Conservation (phyloP, 2,329 filamentous ascomycete genomes). For the Penicillium brasilianum region DNA sequence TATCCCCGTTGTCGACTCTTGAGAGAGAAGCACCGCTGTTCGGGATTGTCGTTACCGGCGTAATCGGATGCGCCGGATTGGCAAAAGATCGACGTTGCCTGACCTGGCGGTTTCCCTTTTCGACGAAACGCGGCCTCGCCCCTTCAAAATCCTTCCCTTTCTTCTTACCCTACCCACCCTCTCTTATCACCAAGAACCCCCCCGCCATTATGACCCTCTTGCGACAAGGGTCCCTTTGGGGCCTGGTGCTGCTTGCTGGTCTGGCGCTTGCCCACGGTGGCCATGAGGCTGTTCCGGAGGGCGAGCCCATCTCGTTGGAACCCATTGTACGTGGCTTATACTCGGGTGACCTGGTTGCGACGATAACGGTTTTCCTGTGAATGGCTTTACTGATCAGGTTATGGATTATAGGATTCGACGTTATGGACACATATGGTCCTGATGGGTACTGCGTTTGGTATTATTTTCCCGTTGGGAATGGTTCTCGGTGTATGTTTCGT, state of each 20-base stretch:
- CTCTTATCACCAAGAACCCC: conserved; percentile 1
- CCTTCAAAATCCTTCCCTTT: conserved; percentile 12
- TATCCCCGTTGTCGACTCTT: background rate
- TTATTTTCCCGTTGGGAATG: conserved; percentile 95
- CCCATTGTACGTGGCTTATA: conserved; percentile 67
- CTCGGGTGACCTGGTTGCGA: background rate
- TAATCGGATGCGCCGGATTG: conserved; percentile 33
- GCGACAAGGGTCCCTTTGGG: conserved; percentile 30
- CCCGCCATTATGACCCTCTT: conserved; percentile 25
- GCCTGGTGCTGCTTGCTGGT: conserved; percentile 35
- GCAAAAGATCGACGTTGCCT: conserved; percentile 16
- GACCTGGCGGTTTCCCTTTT: background rate
- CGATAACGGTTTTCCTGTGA: background rate
- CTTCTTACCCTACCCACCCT: conserved; percentile 12
- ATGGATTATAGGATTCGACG: conserved; percentile 66
- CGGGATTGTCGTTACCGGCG: background rate
- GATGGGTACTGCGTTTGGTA: conserved; percentile 84
- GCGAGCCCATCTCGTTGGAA: conserved; percentile 70
- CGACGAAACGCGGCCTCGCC: conserved; percentile 2
- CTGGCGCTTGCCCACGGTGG: conserved; percentile 56
- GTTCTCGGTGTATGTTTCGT: conserved; percentile 75
- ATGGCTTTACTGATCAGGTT: background rate
- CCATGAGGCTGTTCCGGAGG: conserved; percentile 68
- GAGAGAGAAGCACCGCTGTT: background rate
- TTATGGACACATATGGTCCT: conserved; percentile 94